These are phyloP conservation scores for Xylaria nigripes DNA, from an alignment of 495 filamentous ascomycete species.

Conservation along the genomic window DNA sequence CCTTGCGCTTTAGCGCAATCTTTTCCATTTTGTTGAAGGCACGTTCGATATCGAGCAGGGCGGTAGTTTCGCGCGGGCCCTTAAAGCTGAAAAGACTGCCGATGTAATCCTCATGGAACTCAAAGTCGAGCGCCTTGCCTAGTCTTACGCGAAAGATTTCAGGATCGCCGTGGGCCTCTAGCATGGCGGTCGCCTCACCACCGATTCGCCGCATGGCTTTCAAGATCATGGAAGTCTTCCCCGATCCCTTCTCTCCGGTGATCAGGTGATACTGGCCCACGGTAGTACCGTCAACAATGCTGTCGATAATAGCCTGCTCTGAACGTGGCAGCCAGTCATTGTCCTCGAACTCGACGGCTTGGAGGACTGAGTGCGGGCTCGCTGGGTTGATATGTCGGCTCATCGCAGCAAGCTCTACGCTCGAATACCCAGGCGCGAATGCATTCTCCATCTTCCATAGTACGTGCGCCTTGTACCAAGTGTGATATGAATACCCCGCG, in stretches of 20 bases:
- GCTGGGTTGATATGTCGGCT: slow-evolving; percentile 40
- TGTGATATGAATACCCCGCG: slow-evolving; percentile 75
- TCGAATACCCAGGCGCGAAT: slow-evolving; percentile 81
- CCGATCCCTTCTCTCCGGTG: slow-evolving; percentile 93
- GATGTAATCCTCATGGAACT: slow-evolving; percentile 82
- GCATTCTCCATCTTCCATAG: slow-evolving; percentile 83
- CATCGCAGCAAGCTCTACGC: slow-evolving; percentile 71
- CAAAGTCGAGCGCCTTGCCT: slow-evolving; percentile 85
- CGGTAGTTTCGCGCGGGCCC: slow-evolving; percentile 80
- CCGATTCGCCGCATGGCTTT: slow-evolving; percentile 82
- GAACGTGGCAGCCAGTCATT: slow-evolving; percentile 71
- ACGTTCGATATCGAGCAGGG: slow-evolving; percentile 83
- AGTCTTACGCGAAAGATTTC: slow-evolving; percentile 88
- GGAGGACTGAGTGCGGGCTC: slow-evolving; percentile 13
- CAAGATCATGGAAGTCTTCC: slow-evolving; percentile 87
- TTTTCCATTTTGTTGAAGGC: slow-evolving; percentile 96
- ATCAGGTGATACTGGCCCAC: slow-evolving; percentile 79
- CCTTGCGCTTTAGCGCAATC: slow-evolving; percentile 61
- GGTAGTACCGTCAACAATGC: slow-evolving; percentile 58
- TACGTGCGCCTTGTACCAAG: slow-evolving; percentile 83
- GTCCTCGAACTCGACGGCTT: slow-evolving; percentile 30
- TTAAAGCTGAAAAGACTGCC: slow-evolving; percentile 85
- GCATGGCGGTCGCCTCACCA: slow-evolving; percentile 79
- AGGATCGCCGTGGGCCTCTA: slow-evolving; percentile 85
- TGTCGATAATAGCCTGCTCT: slow-evolving; percentile 69